Evolutionary conservation across 768 basidiomycete species (phyloP).

Genomic region (Mycena leptocephala): DNA sequence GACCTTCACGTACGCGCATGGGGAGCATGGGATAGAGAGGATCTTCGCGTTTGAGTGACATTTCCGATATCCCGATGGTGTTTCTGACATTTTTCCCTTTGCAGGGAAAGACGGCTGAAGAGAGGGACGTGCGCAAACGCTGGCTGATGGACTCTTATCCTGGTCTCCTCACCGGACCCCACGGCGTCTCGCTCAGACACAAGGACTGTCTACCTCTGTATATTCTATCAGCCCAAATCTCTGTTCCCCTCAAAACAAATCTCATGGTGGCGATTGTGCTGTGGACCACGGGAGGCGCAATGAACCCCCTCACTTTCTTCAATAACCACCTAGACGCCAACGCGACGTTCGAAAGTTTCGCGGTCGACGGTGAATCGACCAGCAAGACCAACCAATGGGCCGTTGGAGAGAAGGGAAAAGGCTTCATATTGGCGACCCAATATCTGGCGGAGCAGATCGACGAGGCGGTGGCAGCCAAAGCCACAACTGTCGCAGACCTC

Average conservation of each 20-base stretch:
- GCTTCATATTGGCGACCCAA: constrained; percentile 23
- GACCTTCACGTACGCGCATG: neutral
- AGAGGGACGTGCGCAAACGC: neutral
- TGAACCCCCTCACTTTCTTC: neutral
- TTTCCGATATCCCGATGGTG: neutral
- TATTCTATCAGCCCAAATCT: constrained; percentile 13
- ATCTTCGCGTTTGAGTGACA: neutral
- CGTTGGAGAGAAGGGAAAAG: constrained; percentile 28
- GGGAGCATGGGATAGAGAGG: neutral
- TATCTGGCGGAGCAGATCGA: constrained; percentile 9
- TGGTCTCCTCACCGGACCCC: constrained; percentile 15
- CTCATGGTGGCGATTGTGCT: neutral
- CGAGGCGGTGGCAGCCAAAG: no score
- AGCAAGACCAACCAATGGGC: constrained; percentile 13
- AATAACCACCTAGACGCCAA: constrained; percentile 20
- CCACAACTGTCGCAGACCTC: no score
- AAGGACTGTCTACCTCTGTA: neutral
- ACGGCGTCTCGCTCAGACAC: constrained; percentile 9
- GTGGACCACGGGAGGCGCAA: neutral
- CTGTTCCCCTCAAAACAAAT: neutral
- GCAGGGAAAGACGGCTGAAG: neutral
- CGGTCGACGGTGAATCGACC: constrained; percentile 18
- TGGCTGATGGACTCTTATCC: constrained; percentile 3
- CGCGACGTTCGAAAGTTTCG: constrained; percentile 14
- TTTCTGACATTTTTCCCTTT: neutral